Conservation (phyloP, 805 yeast species). For the Wickerhamiella allomyrinae region DNA sequence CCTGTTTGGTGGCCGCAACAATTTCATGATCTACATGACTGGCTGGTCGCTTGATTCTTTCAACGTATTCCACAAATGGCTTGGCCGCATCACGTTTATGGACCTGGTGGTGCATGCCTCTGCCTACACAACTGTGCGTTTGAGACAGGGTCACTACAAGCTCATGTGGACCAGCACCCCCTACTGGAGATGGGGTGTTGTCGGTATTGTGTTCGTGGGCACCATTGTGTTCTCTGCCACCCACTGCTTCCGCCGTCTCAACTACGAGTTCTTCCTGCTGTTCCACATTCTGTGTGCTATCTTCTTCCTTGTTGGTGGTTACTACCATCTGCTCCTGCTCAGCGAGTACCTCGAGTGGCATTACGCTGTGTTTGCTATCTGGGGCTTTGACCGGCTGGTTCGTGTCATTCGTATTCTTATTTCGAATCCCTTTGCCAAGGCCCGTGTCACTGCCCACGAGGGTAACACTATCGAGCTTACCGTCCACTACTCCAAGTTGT, state of each 20-base stretch:
- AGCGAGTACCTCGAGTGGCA: slow-evolving; percentile 36
- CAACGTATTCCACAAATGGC: slow-evolving; percentile 47
- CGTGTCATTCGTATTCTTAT: slow-evolving; percentile 39
- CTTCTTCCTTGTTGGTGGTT: slow-evolving; percentile 39
- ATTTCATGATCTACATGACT: slow-evolving; percentile 41
- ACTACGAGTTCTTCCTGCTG: slow-evolving; percentile 44
- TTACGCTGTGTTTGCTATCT: slow-evolving; percentile 42
- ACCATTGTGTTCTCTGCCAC: slow-evolving; percentile 36
- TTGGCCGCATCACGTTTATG: slow-evolving; percentile 36
- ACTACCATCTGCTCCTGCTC: slow-evolving; percentile 36
- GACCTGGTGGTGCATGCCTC: slow-evolving; percentile 40
- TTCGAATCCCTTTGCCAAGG: slow-evolving; percentile 34
- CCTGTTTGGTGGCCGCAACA: slow-evolving; percentile 55
- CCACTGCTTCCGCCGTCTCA: slow-evolving; percentile 34
- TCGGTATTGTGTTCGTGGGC: slow-evolving; percentile 31
- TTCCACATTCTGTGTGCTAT: slow-evolving; percentile 42
- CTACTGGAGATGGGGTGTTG: slow-evolving; percentile 28
- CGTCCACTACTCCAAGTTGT: slow-evolving; percentile 28
- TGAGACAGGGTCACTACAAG: slow-evolving; percentile 29
- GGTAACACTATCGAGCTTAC: slow-evolving; percentile 9
- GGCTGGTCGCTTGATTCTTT: slow-evolving; percentile 45
- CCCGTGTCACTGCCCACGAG: slow-evolving; percentile 14
- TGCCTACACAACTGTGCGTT: slow-evolving; percentile 32
- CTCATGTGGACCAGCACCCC: slow-evolving; percentile 7
- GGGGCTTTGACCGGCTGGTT: slow-evolving; percentile 51